Percentiles rank a stretch among this genome's conserved stretches.
Conservation (phyloP, 768 basidiomycete genomes). For the Stropharia rugosoannulata region DNA sequence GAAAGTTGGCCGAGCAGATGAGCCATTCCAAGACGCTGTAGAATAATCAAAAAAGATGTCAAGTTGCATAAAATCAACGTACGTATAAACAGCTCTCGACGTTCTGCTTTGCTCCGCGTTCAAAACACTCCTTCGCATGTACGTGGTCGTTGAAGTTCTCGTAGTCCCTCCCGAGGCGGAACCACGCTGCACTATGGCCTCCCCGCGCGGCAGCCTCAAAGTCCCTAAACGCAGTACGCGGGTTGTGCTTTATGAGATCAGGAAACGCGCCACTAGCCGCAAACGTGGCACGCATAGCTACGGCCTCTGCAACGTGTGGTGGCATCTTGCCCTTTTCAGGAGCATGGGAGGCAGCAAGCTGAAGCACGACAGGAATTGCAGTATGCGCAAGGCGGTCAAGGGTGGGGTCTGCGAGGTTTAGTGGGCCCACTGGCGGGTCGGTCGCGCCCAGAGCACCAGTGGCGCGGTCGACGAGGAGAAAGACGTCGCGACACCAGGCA, state of each 20-base stretch:
- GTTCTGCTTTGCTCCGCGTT: constrained; percentile 70
- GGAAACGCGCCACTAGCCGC: constrained; percentile 73
- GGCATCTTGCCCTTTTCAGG: constrained; percentile 20
- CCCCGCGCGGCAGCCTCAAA: constrained; percentile 82
- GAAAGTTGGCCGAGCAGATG: constrained; percentile 86
- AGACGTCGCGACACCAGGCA: constrained; percentile 80
- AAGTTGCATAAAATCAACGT: constrained; percentile 23
- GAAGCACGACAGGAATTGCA: constrained; percentile 65
- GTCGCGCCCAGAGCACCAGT: constrained; percentile 26
- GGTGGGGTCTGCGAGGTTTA: constrained; percentile 54
- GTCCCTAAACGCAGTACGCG: constrained; percentile 82
- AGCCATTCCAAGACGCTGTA: constrained; percentile 90
- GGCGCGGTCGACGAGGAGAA: constrained; percentile 68
- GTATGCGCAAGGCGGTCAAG: constrained; percentile 59
- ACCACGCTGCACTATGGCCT: constrained; percentile 86
- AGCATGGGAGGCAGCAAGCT: constrained; percentile 38
- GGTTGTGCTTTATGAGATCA: constrained; percentile 60
- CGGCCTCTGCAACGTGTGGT: constrained; percentile 63
- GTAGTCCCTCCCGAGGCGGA: constrained; percentile 87
- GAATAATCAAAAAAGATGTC: not conserved
- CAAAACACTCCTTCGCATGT: constrained; percentile 84
- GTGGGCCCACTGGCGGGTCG: constrained; percentile 51
- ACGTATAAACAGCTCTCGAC: constrained; percentile 86
- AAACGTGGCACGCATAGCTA: constrained; percentile 77
- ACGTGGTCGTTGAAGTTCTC: constrained; percentile 78